Percentiles rank a stretch among this genome's conserved stretches.
These are phyloP conservation scores for Francoa sonchifolia DNA, from an alignment of 441 rosid species.

Conservation along the genomic window DNA sequence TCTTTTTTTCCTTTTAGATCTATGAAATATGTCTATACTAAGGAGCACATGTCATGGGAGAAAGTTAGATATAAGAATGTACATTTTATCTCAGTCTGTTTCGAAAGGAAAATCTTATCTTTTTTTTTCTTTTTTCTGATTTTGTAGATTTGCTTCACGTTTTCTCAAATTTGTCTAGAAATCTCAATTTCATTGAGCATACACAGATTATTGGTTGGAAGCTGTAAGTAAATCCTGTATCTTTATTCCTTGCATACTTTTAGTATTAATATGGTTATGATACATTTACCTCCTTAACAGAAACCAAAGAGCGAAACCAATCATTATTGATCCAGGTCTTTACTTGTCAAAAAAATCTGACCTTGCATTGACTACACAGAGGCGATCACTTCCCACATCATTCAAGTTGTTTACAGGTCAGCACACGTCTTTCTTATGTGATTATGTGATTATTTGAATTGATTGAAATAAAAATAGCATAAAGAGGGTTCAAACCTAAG, in stretches of 20 bases:
- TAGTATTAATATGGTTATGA: background rate
- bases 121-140: no score
- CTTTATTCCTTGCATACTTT: no score
- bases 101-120: conserved; percentile 7
- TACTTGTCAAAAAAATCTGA: conserved; percentile 86
- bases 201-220: conserved; percentile 79
- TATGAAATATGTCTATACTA: no score
- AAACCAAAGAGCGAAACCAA: conserved; percentile 67
- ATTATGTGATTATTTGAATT: no score
- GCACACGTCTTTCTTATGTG: background rate
- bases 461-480: no score
- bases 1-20: no score
- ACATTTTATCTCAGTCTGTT: no score
- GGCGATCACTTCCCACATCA: conserved; percentile 72
- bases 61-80: no score
- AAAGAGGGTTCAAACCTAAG: no score
- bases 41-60: no score
- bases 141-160: conserved; percentile 70
- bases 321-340: conserved; percentile 84
- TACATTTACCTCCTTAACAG: conserved; percentile 26
- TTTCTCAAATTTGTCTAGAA: conserved; percentile 60
- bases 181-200: conserved; percentile 78
- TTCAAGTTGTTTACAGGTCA: conserved; percentile 83
- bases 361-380: conserved; percentile 70
- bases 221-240: conserved; percentile 65